phyloP scores from a whole-genome alignment of 345 rosid genomes.

The Atalantia buxifolia region DNA sequence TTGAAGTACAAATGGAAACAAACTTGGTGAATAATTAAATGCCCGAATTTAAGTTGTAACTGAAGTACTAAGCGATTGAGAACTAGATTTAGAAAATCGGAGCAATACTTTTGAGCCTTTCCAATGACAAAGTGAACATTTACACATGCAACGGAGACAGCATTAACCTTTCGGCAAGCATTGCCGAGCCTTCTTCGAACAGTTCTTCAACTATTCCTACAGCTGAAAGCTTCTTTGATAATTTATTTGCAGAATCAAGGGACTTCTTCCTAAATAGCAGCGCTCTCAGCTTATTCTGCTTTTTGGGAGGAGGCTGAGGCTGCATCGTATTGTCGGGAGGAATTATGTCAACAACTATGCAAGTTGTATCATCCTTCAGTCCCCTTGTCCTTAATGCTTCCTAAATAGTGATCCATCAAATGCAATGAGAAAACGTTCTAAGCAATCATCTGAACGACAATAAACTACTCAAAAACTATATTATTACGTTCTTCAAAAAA shows the following conservation, averaged over 20 bases:
- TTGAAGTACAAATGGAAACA: neutral
- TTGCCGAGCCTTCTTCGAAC: slow-evolving; percentile 95
- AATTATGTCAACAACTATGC: slow-evolving; percentile 84
- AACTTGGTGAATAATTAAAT: neutral
- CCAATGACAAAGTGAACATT: too few species aligned
- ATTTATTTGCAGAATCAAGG: slow-evolving; percentile 44
- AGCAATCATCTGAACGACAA: neutral
- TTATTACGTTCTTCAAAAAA: neutral
- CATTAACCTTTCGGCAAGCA: slow-evolving; percentile 83
- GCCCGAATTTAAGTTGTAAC: too few species aligned
- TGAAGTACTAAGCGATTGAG: neutral
- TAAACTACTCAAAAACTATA: neutral
- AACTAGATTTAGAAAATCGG: neutral
- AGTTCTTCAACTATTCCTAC: slow-evolving; percentile 83
- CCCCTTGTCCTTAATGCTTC: slow-evolving; percentile 82
- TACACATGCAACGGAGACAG: neutral
- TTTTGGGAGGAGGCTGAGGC: slow-evolving; percentile 45
- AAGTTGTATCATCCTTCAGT: slow-evolving; percentile 87
- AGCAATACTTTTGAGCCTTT: neutral
- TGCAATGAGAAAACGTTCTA: neutral
- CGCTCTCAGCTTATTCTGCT: slow-evolving; percentile 53
- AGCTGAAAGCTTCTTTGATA: slow-evolving; percentile 63
- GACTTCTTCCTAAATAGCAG: slow-evolving; percentile 58
- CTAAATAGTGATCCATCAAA: slow-evolving; percentile 30
- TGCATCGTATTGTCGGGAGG: slow-evolving; percentile 58